Evolutionary conservation across 805 yeast species (phyloP).

Genomic region (Candida michaelii): DNA sequence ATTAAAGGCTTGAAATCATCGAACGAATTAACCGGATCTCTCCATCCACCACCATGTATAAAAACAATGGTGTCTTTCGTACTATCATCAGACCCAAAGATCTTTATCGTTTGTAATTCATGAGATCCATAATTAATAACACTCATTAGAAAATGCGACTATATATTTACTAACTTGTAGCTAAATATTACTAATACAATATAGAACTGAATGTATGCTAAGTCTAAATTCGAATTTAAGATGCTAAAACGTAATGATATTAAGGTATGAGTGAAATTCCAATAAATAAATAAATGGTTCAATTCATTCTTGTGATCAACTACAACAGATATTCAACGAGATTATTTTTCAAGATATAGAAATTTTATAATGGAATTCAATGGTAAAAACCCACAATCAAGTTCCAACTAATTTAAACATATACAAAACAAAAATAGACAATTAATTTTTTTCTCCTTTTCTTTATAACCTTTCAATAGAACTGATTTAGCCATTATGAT

Average conservation of each 20-base stretch:
- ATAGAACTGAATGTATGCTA: background rate
- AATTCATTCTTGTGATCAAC: background rate
- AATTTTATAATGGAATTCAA: slow-evolving; percentile 7
- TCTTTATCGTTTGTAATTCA: slow-evolving; percentile 30
- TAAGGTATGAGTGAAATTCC: no score
- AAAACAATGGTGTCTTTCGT: slow-evolving; percentile 44
- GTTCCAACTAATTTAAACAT: slow-evolving; percentile 13
- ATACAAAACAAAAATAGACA: slow-evolving; percentile 11
- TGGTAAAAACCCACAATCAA: slow-evolving; percentile 6
- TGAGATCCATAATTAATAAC: slow-evolving; percentile 29
- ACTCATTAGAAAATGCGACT: slow-evolving; percentile 4
- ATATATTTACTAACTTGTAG: background rate
- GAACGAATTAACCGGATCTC: slow-evolving; percentile 63
- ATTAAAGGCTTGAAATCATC: slow-evolving; percentile 45
- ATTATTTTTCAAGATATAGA: slow-evolving; percentile 4
- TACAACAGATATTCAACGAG: background rate
- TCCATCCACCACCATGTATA: slow-evolving; percentile 91
- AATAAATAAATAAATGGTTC: no score
- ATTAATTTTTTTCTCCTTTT: background rate
- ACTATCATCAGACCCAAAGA: slow-evolving; percentile 20
- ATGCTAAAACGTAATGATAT: no score
- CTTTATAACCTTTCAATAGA: background rate
- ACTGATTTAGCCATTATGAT: no score
- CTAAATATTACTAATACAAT: background rate
- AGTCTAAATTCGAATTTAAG: no score